These are phyloP conservation scores for Sphagnum tenellum DNA, from an alignment of 225 moss, liverwort and hornwort species.

Conservation along the genomic window DNA sequence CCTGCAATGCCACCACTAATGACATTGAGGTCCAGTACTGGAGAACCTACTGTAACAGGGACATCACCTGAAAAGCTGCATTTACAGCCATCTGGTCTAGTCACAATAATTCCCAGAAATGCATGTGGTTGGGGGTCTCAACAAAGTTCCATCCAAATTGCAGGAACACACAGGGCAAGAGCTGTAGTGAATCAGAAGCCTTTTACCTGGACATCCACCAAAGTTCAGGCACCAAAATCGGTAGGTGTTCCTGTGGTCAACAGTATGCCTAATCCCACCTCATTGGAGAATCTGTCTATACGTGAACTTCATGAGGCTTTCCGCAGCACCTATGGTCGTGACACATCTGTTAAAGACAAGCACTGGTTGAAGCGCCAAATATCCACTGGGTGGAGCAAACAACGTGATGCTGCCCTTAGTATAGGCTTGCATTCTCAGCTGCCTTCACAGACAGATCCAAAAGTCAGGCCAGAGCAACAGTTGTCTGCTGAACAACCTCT, in stretches of 20 bases:
- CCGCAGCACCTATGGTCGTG: constrained; percentile 65
- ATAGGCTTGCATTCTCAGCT: constrained; percentile 15
- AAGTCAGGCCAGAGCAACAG: constrained; percentile 50
- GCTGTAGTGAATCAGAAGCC: constrained; percentile 47
- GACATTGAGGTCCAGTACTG: constrained; percentile 37
- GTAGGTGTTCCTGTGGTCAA: too few species aligned
- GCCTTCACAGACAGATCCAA: constrained; percentile 36
- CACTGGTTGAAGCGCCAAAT: constrained; percentile 99
- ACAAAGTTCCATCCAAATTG: constrained; percentile 34
- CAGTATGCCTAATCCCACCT: constrained; percentile 3
- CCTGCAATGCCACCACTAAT: constrained; percentile 8
- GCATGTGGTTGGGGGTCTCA: constrained; percentile 48
- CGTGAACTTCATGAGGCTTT: constrained; percentile 95
- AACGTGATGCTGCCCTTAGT: constrained; percentile 30
- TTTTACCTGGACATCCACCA: constrained; percentile 27
- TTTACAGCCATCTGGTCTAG: constrained; percentile 4
- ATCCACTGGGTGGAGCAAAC: constrained; percentile 57
- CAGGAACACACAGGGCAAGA: constrained; percentile 47
- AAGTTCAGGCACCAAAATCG: constrained; percentile 15
- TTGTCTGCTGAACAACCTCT: constrained; percentile 68
- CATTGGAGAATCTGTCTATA: constrained; percentile 83
- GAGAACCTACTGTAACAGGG: constrained; percentile 17
- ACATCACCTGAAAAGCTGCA: constrained; percentile 7
- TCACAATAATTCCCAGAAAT: constrained; percentile 28
- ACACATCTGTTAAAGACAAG: constrained; percentile 97